A percentile compares a stretch with the other conserved stretches of the same genome.
phyloP scores from a whole-genome alignment of 169 alveolate species.

The Plasmodium fragile region DNA sequence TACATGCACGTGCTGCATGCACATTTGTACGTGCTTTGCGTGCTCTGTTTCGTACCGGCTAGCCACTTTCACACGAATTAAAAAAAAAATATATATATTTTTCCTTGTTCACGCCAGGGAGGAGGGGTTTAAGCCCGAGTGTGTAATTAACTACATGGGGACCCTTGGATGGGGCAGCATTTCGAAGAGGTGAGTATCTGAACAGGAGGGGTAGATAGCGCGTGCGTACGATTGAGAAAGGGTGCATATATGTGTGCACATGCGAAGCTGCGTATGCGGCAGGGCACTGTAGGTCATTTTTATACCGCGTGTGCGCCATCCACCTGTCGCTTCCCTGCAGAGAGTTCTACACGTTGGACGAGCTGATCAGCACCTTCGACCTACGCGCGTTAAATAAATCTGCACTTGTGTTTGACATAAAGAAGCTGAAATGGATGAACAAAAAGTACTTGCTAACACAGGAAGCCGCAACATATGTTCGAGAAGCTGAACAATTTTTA shows the following conservation, averaged over 20 bases:
- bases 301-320: not conserved
- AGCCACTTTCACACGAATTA: not conserved
- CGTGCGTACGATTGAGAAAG: not conserved
- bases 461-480: constrained; percentile 30
- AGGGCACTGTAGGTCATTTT: not conserved
- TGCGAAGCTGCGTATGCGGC: not conserved
- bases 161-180: constrained; percentile 70
- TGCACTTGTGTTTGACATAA: constrained; percentile 59
- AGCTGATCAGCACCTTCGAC: constrained; percentile 26
- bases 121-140: constrained; percentile 60
- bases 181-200: constrained; percentile 29
- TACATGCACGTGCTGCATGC: not conserved
- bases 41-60: not conserved
- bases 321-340: not conserved
- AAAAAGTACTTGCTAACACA: constrained; percentile 43
- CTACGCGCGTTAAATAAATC: constrained; percentile 42
- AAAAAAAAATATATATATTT: not conserved
- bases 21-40: not conserved
- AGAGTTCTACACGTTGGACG: constrained; percentile 64
- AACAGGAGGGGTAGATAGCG: not conserved
- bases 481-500: constrained; percentile 33
- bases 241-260: not conserved
- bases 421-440: constrained; percentile 75
- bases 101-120: constrained; percentile 10
- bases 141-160: constrained; percentile 62